Evolutionary conservation across 2,329 filamentous ascomycete genomes (phyloP).

Genomic region (Botrytis fabae): DNA sequence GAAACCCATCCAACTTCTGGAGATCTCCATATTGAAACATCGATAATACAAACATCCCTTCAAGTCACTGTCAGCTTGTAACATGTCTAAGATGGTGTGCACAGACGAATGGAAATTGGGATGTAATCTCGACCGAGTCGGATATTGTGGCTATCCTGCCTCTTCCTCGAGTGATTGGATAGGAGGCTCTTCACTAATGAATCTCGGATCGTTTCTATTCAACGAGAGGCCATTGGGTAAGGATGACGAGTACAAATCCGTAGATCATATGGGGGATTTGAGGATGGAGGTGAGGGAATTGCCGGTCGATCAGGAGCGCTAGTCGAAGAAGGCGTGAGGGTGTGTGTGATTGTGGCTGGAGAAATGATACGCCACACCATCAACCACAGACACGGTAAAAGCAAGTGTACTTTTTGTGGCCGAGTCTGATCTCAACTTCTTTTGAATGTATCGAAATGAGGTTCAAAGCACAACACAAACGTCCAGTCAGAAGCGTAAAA

Average conservation of each 20-base stretch:
- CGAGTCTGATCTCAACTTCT: neutral
- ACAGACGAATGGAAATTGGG: constrained; percentile 3
- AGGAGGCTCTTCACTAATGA: neutral
- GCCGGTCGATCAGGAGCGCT: neutral
- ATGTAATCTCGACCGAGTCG: neutral
- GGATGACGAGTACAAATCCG: neutral
- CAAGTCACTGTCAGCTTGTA: constrained; percentile 8
- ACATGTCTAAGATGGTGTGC: constrained; percentile 14
- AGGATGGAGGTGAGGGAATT: neutral
- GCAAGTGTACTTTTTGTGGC: neutral
- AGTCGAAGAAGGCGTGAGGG: neutral
- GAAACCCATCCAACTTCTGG: neutral
- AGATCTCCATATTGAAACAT: constrained; percentile 10
- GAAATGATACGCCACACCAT: neutral
- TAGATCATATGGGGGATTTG: neutral
- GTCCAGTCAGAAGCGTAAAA: neutral
- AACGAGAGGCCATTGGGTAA: neutral
- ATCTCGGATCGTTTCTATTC: neutral
- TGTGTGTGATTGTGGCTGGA: neutral
- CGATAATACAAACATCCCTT: constrained; percentile 17
- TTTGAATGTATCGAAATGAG: constrained; percentile 8
- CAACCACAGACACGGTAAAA: neutral
- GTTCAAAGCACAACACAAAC: constrained; percentile 7
- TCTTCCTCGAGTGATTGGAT: neutral
- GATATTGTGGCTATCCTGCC: neutral